A percentile compares a stretch with the other conserved stretches of the same genome.
phyloP scores from a whole-genome alignment of 129 eudicot species.

The Ambrosia artemisiifolia region DNA sequence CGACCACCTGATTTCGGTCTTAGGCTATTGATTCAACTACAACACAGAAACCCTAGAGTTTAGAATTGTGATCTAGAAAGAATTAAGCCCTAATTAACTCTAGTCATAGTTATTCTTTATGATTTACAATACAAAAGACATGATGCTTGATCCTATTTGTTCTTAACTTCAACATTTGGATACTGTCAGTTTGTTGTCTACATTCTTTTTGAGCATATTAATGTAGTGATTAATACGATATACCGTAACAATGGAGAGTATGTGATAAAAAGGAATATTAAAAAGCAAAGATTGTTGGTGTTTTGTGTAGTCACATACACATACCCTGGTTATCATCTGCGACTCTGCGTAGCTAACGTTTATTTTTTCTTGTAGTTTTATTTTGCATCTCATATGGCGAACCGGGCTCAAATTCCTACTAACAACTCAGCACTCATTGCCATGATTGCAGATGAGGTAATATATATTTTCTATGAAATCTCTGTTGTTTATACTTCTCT shows the following conservation, averaged over 20 bases:
- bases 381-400: conserved; percentile 43
- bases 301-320: background rate
- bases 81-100: background rate
- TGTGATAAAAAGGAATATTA: background rate
- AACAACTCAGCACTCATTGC: conserved; percentile 73
- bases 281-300: background rate
- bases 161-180: background rate
- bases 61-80: background rate
- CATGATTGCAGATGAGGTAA: conserved; percentile 89
- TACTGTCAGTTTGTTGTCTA: background rate
- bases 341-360: conserved; percentile 3
- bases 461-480: background rate
- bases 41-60: conserved; percentile 14
- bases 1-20: background rate
- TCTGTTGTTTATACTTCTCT: conserved; percentile 1
- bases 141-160: background rate
- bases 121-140: background rate
- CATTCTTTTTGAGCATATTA: background rate
- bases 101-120: background rate
- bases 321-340: background rate
- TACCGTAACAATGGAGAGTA: background rate
- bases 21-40: conserved; percentile 7
- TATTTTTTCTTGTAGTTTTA: conserved; percentile 20
- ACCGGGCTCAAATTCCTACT: conserved; percentile 48
- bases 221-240: background rate